These are phyloP conservation scores for Pestalotiopsis sp. DNA, from an alignment of 2,329 filamentous ascomycete species.

Conservation along the genomic window DNA sequence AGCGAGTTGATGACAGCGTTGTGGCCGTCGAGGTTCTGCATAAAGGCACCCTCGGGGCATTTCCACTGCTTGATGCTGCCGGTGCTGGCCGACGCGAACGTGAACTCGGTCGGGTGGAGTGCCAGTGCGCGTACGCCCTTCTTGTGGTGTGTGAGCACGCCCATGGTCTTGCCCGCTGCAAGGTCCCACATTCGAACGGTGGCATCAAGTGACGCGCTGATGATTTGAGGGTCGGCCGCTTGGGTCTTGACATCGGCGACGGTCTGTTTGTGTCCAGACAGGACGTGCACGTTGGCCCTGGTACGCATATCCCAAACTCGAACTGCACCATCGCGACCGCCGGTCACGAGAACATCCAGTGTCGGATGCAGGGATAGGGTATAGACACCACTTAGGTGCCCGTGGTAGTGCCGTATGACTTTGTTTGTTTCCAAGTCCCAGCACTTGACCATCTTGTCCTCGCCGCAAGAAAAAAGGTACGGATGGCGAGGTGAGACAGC, in stretches of 20 bases:
- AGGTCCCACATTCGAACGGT: slow-evolving; percentile 95
- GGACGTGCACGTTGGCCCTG: slow-evolving; percentile 90
- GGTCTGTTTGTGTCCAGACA: slow-evolving; percentile 88
- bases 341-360: slow-evolving; percentile 91
- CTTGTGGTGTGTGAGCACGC: slow-evolving; percentile 96
- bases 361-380: slow-evolving; percentile 91
- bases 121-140: slow-evolving; percentile 89
- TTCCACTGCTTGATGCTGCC: slow-evolving; percentile 99
- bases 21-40: slow-evolving; percentile 98
- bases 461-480: slow-evolving; percentile 95
- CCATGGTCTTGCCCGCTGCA: slow-evolving; percentile 94
- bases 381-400: slow-evolving; percentile 94
- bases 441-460: slow-evolving; percentile 99
- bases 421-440: slow-evolving; percentile 99
- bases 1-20: slow-evolving; percentile 96
- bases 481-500: slow-evolving; percentile 93
- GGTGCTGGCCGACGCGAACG: slow-evolving; percentile 90
- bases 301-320: slow-evolving; percentile 99
- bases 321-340: slow-evolving; percentile 90
- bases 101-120: slow-evolving; percentile 90
- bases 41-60: slow-evolving; percentile 95
- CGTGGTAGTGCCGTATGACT: slow-evolving; percentile 96
- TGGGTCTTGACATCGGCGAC: slow-evolving; percentile 90
- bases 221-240: slow-evolving; percentile 94
- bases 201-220: slow-evolving; percentile 88